These are phyloP conservation scores for Acacia melanoxylon DNA, from an alignment of 306 rosid species.

Conservation along the genomic window DNA sequence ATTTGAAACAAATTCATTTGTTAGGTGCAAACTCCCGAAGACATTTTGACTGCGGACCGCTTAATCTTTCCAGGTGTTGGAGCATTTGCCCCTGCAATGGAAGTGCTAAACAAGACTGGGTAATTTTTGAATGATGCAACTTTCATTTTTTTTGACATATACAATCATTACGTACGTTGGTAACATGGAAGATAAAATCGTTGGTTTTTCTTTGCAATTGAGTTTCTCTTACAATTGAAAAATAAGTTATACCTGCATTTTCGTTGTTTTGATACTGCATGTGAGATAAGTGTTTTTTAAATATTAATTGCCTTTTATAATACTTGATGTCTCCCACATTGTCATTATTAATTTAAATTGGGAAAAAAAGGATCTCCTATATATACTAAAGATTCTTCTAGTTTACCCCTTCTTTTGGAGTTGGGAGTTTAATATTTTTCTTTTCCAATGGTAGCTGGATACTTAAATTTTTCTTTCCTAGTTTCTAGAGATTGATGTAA, in stretches of 20 bases:
- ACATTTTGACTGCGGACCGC: slow-evolving; percentile 74
- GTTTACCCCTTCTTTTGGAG: not conserved
- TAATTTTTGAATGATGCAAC: slow-evolving; percentile 16
- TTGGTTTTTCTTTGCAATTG: not conserved
- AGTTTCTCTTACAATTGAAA: not conserved
- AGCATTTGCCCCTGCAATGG: slow-evolving; percentile 93
- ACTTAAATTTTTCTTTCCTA: not conserved
- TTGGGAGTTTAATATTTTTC: not conserved
- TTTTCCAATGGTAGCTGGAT: slow-evolving; percentile 2
- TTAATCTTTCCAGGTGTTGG: slow-evolving; percentile 94
- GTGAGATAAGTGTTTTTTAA: slow-evolving; percentile 1
- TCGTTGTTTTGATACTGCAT: not conserved
- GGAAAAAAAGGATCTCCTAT: not conserved
- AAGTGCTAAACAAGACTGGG: slow-evolving; percentile 81
- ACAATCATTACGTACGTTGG: not conserved
- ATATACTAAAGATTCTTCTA: not conserved
- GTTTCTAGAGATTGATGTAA: not conserved
- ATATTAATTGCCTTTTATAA: slow-evolving; percentile 10
- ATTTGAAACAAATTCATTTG: slow-evolving; percentile 17
- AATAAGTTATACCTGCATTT: not conserved
- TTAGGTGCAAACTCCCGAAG: slow-evolving; percentile 82
- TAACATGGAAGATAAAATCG: not conserved
- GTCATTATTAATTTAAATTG: slow-evolving; percentile 5
- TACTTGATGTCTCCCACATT: not conserved
- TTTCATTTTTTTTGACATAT: not conserved